Evolutionary conservation across 768 basidiomycete species (phyloP), one percentile per base, ranked within the genome.

Genomic region (Termitomyces sp.): DNA sequence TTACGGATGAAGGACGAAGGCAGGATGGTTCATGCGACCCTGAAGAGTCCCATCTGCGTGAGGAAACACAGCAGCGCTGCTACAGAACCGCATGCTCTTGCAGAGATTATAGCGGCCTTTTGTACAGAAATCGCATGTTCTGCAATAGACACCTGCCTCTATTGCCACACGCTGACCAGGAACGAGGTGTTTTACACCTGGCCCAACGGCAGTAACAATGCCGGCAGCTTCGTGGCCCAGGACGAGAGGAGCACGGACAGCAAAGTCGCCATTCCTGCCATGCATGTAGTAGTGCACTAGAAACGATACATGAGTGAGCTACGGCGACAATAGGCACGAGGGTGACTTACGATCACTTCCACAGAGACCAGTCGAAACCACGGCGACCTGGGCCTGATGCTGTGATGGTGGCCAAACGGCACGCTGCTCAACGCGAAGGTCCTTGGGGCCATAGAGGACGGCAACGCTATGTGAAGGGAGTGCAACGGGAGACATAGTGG

Each of bases 171-270:
- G 85, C 68, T 93, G 88, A 35, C 94, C 93, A 21, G 86, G 80
- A 14, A 73, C 68, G 56, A 93, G 72, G 64, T 79, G 64, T 60
- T 74, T 77, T 43, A 87, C 85, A 17, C 84, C 83, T 12, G 85
- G 79, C 11, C 90, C 89, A 55, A 96, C 77, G n/a, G 91, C 86
- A 54, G 87, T 86, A 64, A 98, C 75, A 64, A 90, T 70, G 34
- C 94, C 95, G n/a, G 90, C 83, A 0, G 93, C 80, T 75, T 98
- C 95, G 70, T 98, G 95, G 24, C 95, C 96, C 32, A 98, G 87
- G 45, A 94, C 87, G 56, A 98, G 82, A 4, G 95, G 94, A 6
- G 83, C 77, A 57, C 83, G 87, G 58, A 97, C 77, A 49, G 84
- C 87, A 72, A 95, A 97, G 69, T 93, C 91, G 46, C 94, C 95